Evolutionary conservation across 1,139 yeast genomes (phyloP).

Genomic region (Scheffersomyces parashehatae): DNA sequence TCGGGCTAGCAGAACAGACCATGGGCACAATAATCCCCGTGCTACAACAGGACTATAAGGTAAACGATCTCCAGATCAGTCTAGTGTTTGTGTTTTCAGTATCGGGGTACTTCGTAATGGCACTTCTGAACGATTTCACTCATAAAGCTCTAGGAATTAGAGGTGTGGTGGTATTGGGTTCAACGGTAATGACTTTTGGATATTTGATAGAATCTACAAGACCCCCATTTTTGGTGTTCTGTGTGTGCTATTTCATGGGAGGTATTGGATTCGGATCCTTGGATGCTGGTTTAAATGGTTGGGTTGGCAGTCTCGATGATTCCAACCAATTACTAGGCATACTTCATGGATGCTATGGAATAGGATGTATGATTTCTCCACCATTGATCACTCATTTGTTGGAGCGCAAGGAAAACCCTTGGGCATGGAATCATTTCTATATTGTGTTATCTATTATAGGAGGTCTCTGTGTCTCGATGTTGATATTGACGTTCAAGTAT

Average conservation of each 20-base stretch:
- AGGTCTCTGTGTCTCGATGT: constrained; percentile 20
- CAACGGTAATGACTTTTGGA: constrained; percentile 29
- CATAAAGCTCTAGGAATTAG: constrained; percentile 36
- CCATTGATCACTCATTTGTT: constrained; percentile 51
- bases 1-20: constrained; percentile 61
- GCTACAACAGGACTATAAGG: constrained; percentile 42
- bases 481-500: constrained; percentile 37
- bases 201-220: constrained; percentile 26
- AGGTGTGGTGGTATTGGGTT: constrained; percentile 40
- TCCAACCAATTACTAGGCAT: constrained; percentile 66
- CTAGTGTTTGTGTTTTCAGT: constrained; percentile 36
- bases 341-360: constrained; percentile 67
- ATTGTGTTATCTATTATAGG: constrained; percentile 32
- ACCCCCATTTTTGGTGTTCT: constrained; percentile 41
- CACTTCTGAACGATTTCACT: constrained; percentile 31
- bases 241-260: constrained; percentile 36
- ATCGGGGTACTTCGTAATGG: constrained; percentile 42
- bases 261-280: constrained; percentile 64
- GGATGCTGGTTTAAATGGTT: constrained; percentile 61
- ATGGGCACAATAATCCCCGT: constrained; percentile 57
- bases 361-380: constrained; percentile 70
- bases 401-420: constrained; percentile 32
- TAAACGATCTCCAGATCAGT: constrained; percentile 43
- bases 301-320: constrained; percentile 57
- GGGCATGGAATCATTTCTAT: constrained; percentile 52